Evolutionary conservation across 192 early-diverging fungal species (phyloP).

Genomic region (Mortierella alpina): DNA sequence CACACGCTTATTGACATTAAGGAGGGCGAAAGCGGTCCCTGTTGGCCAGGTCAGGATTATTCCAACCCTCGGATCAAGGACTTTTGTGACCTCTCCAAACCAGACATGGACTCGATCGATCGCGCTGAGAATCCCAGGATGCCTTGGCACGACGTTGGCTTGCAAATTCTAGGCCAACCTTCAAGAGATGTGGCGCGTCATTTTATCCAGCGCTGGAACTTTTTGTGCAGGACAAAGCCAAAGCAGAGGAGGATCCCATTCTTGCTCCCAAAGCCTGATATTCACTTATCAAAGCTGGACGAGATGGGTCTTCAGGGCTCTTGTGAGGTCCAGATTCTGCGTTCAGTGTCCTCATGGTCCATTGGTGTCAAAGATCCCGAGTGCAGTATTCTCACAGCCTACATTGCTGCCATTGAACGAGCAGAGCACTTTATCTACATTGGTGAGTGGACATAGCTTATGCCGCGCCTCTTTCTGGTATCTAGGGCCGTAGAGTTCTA

Average conservation of each 20-base stretch:
- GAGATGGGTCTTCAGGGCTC: slow-evolving; percentile 67
- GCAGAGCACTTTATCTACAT: slow-evolving; percentile 89
- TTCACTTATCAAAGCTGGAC: slow-evolving; percentile 52
- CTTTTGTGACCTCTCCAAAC: slow-evolving; percentile 67
- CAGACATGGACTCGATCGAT: slow-evolving; percentile 60
- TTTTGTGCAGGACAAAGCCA: slow-evolving; percentile 70
- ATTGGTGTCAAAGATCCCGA: slow-evolving; percentile 70
- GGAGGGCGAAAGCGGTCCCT: slow-evolving; percentile 52
- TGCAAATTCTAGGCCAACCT: slow-evolving; percentile 79
- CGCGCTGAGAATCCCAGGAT: slow-evolving; percentile 69
- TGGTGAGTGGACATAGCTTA: slow-evolving; percentile 39
- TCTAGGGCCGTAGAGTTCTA: background rate
- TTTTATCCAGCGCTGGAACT: slow-evolving; percentile 91
- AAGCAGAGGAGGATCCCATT: slow-evolving; percentile 70
- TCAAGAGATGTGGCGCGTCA: slow-evolving; percentile 83
- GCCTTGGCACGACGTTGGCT: slow-evolving; percentile 90
- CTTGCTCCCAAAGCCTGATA: slow-evolving; percentile 76
- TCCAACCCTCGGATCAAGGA: slow-evolving; percentile 86
- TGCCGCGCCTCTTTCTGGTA: background rate
- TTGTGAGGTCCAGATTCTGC: slow-evolving; percentile 72
- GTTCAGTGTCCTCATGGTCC: slow-evolving; percentile 76
- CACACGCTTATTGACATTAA: slow-evolving; percentile 76
- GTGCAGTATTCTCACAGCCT: slow-evolving; percentile 80
- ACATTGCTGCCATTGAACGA: slow-evolving; percentile 76
- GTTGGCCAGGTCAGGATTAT: slow-evolving; percentile 81